Conservation (phyloP, 2,329 filamentous ascomycete species). For the Colletotrichum plurivorum region DNA sequence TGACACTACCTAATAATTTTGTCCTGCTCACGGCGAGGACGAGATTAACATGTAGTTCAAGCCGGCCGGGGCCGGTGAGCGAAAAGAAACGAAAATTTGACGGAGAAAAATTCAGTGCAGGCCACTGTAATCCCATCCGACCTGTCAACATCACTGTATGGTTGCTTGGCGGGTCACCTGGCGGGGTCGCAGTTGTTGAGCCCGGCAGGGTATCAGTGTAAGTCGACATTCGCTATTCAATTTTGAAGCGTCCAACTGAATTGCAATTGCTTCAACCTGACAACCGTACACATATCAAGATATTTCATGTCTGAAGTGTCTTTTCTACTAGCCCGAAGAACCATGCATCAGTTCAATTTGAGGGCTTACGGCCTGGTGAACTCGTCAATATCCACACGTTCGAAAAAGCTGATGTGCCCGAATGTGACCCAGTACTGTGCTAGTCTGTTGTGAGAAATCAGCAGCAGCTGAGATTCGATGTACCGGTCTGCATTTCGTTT, state of each 20-base stretch:
- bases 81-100: slow-evolving; percentile 1
- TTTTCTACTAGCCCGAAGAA: no score
- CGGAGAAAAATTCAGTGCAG: background rate
- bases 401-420: slow-evolving; percentile 72
- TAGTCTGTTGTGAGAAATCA: slow-evolving; percentile 82
- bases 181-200: slow-evolving; percentile 9
- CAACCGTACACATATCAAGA: no score
- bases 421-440: slow-evolving; percentile 85
- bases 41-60: no score
- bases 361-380: slow-evolving; percentile 53
- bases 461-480: slow-evolving; percentile 81
- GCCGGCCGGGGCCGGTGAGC: background rate
- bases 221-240: no score
- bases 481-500: slow-evolving; percentile 72
- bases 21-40: no score
- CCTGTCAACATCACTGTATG: background rate
- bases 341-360: no score
- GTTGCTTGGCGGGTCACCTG: slow-evolving; percentile 5
- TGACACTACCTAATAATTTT: background rate
- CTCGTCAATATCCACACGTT: slow-evolving; percentile 71
- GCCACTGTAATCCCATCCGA: background rate
- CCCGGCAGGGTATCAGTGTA: background rate
- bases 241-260: no score
- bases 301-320: no score
- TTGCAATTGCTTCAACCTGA: no score